phyloP scores from a whole-genome alignment of 139 green algal genomes.

The Coelastrella sp. region DNA sequence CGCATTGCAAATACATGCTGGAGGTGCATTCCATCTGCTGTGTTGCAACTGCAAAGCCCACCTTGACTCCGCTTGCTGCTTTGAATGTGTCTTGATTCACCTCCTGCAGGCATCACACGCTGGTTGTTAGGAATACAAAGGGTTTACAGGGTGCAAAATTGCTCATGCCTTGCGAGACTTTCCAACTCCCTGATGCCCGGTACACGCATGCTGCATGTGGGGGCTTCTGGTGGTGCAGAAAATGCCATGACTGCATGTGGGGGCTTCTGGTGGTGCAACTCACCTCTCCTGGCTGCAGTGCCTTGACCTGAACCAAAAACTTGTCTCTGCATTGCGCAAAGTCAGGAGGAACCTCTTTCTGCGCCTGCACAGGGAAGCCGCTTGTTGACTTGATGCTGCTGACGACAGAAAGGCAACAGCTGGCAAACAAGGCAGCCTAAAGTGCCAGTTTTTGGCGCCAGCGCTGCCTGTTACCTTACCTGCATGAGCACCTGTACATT shows the following conservation, averaged over 20 bases:
- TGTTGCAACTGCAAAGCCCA: not conserved
- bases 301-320: constrained; percentile 71
- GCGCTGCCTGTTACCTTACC: constrained; percentile 15
- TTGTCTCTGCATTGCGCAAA: constrained; percentile 73
- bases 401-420: not conserved
- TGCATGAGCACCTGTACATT: constrained; percentile 69
- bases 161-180: not conserved
- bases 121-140: too few species aligned
- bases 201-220: not conserved
- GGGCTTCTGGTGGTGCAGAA: not conserved
- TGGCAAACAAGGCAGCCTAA: not conserved
- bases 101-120: constrained; percentile 11
- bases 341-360: constrained; percentile 71
- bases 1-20: not conserved
- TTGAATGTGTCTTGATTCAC: constrained; percentile 45
- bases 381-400: not conserved
- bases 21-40: not conserved
- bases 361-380: constrained; percentile 50
- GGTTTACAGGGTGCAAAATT: too few species aligned
- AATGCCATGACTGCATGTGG: not conserved
- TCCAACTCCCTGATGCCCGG: not conserved
- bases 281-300: constrained; percentile 50
- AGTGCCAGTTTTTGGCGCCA: not conserved
- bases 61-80: constrained; percentile 26
- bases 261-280: too few species aligned